Conservation (phyloP, 2,329 filamentous ascomycete species). For the Apiospora phragmitis region DNA sequence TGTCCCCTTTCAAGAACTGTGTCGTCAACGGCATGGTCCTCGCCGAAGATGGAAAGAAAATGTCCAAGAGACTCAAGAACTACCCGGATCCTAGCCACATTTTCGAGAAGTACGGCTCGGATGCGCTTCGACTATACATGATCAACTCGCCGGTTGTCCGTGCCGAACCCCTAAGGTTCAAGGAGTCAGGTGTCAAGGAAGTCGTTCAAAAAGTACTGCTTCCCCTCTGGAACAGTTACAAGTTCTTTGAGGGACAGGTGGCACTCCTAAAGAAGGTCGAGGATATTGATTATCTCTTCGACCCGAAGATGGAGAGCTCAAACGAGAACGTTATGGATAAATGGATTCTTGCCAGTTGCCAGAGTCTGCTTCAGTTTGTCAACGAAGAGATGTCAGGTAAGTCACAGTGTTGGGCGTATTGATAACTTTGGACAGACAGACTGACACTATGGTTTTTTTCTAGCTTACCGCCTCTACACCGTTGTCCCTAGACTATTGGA, state of each 20-base stretch:
- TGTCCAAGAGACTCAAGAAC: slow-evolving; percentile 96
- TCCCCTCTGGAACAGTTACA: slow-evolving; percentile 94
- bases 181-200: slow-evolving; percentile 89
- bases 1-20: slow-evolving; percentile 88
- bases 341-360: slow-evolving; percentile 92
- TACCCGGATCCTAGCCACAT: slow-evolving; percentile 85
- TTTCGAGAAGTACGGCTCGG: slow-evolving; percentile 86
- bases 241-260: slow-evolving; percentile 92
- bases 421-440: background rate
- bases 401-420: slow-evolving; percentile 25
- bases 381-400: slow-evolving; percentile 86
- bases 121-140: slow-evolving; percentile 90
- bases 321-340: slow-evolving; percentile 94
- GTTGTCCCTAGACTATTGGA: slow-evolving; percentile 82
- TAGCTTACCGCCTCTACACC: slow-evolving; percentile 79
- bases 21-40: slow-evolving; percentile 96
- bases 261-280: slow-evolving; percentile 83
- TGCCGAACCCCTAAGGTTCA: slow-evolving; percentile 87
- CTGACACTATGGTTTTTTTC: slow-evolving; percentile 4
- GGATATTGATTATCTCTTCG: slow-evolving; percentile 74
- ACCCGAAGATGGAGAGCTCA: slow-evolving; percentile 70
- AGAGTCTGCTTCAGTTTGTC: slow-evolving; percentile 87
- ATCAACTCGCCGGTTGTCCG: slow-evolving; percentile 96
- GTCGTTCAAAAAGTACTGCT: slow-evolving; percentile 89
- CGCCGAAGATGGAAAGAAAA: slow-evolving; percentile 95